Conservation (phyloP, 2,329 filamentous ascomycete genomes). For the Phoma herbarum region DNA sequence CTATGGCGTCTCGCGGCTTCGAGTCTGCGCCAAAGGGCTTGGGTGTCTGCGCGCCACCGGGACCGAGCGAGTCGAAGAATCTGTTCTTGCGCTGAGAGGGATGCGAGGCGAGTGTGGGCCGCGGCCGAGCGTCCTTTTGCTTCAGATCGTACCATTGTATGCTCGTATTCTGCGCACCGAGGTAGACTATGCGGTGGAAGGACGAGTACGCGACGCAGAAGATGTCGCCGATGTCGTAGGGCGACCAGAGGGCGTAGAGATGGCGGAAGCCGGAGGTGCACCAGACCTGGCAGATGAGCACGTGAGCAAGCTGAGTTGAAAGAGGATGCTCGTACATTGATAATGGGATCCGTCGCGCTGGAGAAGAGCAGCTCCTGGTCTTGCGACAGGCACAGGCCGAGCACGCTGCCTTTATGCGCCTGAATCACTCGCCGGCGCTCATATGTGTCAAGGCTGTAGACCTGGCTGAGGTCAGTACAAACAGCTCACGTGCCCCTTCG, state of each 20-base stretch:
- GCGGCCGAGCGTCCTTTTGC: conserved; percentile 67
- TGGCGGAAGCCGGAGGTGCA: conserved; percentile 77
- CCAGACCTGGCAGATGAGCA: conserved; percentile 68
- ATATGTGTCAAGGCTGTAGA: conserved; percentile 90
- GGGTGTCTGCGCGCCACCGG: conserved; percentile 81
- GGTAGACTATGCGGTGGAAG: conserved; percentile 80
- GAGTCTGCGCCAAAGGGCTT: conserved; percentile 68
- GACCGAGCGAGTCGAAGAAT: conserved; percentile 91
- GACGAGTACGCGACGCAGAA: conserved; percentile 93
- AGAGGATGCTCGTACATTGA: conserved; percentile 68
- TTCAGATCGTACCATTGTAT: conserved; percentile 90
- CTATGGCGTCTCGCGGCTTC: conserved; percentile 59
- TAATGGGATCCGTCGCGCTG: conserved; percentile 89
- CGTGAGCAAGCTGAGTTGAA: background rate
- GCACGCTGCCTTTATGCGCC: conserved; percentile 89
- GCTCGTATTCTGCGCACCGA: conserved; percentile 91
- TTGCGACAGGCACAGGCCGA: conserved; percentile 81
- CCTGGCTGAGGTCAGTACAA: conserved; percentile 47
- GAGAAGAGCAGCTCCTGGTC: conserved; percentile 84
- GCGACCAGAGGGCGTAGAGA: conserved; percentile 89
- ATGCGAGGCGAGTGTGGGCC: conserved; percentile 72
- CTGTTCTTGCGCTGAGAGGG: conserved; percentile 80
- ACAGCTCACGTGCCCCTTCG: background rate
- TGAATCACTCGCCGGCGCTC: conserved; percentile 80
- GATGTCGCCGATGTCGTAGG: conserved; percentile 92